Percentiles rank a stretch among this genome's conserved stretches.
Evolutionary conservation across 768 basidiomycete species (phyloP).

Genomic region (Termitomyces sp.): DNA sequence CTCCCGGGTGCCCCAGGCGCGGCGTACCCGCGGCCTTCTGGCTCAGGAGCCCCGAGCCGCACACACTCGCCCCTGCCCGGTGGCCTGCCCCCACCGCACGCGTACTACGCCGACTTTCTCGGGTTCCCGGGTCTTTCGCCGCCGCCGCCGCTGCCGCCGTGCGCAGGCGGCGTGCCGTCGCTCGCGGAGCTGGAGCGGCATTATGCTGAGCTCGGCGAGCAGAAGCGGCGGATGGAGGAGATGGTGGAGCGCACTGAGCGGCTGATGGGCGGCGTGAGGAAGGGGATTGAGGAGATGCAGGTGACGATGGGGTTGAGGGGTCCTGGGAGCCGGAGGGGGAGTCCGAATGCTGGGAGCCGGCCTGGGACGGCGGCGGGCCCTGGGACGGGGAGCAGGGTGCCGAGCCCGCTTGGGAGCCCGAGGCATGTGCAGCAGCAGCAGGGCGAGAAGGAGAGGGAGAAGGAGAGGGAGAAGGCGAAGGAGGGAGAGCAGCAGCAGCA

Average conservation of each 20-base stretch:
- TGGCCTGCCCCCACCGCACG: conserved; percentile 14
- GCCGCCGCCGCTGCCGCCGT: background rate
- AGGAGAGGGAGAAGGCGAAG: background rate
- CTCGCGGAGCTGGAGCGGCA: conserved; percentile 65
- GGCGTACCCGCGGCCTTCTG: conserved; percentile 23
- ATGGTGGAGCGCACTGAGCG: conserved; percentile 71
- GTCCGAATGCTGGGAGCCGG: background rate
- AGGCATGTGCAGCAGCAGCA: conserved; percentile 1
- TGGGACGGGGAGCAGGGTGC: conserved; percentile 7
- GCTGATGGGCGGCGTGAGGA: conserved; percentile 66
- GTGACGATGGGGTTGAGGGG: conserved; percentile 17
- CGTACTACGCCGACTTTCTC: conserved; percentile 29
- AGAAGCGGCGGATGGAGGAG: conserved; percentile 63
- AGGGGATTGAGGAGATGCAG: conserved; percentile 74
- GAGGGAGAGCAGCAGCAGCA: conserved; percentile 2
- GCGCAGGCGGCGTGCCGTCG: conserved; percentile 30
- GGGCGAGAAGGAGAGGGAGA: too few species aligned
- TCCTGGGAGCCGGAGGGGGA: conserved; percentile 29
- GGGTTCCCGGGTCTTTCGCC: background rate
- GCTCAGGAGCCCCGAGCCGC: conserved; percentile 63
- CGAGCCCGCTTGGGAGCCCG: conserved; percentile 10
- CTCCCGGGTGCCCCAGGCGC: conserved; percentile 27
- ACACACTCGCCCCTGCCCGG: conserved; percentile 55
- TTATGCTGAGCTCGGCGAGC: conserved; percentile 57
- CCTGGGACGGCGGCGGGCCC: background rate